Evolutionary conservation across 2,329 filamentous ascomycete species (phyloP).

Genomic region (Fusarium sp.): DNA sequence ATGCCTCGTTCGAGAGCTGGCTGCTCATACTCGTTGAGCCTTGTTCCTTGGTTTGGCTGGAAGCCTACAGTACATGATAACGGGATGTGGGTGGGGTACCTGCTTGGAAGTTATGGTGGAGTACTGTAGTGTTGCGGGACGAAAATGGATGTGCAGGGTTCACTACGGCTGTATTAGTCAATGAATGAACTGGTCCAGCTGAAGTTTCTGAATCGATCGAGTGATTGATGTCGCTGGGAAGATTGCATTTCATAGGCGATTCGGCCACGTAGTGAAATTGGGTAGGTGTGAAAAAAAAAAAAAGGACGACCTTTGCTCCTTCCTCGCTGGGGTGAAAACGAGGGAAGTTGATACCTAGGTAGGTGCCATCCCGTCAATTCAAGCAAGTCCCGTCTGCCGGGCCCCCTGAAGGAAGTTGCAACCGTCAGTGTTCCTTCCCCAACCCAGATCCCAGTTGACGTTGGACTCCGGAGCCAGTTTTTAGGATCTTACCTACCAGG

Average conservation of each 20-base stretch:
- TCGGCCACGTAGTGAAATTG: not conserved
- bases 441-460: constrained; percentile 34
- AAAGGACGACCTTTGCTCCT: not conserved
- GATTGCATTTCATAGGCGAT: not conserved
- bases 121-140: not conserved
- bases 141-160: constrained; percentile 8
- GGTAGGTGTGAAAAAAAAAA: not conserved
- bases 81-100: not conserved
- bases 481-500: constrained; percentile 6
- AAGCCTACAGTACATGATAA: not conserved
- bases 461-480: constrained; percentile 17
- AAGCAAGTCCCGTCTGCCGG: not conserved
- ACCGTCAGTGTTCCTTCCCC: constrained; percentile 27
- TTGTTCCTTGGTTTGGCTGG: constrained; percentile 13
- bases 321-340: not conserved
- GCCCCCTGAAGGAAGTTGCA: constrained; percentile 5
- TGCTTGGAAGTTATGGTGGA: constrained; percentile 6
- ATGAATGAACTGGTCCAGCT: constrained; percentile 8
- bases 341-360: not conserved
- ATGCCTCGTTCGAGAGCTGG: not conserved
- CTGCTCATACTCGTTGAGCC: not conserved
- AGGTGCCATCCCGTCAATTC: not conserved
- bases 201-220: constrained; percentile 15
- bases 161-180: constrained; percentile 4
- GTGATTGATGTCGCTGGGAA: not conserved